Evolutionary conservation across 2,329 filamentous ascomycete genomes (phyloP), one percentile per base, ranked within the genome.

Genomic region (Herpotrichia juniperi): DNA sequence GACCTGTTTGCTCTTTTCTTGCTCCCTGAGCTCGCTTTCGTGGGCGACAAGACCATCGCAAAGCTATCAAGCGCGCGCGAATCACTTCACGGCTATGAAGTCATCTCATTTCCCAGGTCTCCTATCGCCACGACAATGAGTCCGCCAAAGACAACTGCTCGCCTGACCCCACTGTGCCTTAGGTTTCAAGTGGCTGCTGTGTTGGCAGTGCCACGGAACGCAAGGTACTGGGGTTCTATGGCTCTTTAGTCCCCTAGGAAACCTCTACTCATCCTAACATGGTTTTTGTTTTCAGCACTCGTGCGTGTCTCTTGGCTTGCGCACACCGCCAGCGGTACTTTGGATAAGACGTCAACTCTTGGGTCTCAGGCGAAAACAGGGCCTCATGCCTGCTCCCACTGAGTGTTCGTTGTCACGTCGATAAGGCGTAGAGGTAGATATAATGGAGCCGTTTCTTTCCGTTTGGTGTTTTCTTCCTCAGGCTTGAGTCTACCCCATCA

Each of bases 211-310:
- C 25, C 21, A 30, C 32, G 32, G 7, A 7, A 7, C 32, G 26
- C 37, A 25, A 40, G 19, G 37, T 40, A 40, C 37, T 21, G 16
- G 37, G 37, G 21, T 37, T 21, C 12, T 19, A 21, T 4, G 34
- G 34, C n/a, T n/a, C 21, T 40, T 24, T 25, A n/a, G 37, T 11
- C 34, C 34, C 34, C 34, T 37, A 37, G 16, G 34, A 37, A 37
- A 40, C 4, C 37, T 40, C 21, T 24, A 37, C 25, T 24, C 37
- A 40, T 40, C 37, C 37, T 40, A 40, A 40, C 21, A 25, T 24
- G 19, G 37, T 14, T 40, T 40, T 40, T 40, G 37, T 40, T 40
- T 25, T 40, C 25, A 21, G 21, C n/a, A 24, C 37, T 40, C 37
- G 37, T 40, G 37, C 37, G 19, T 40, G 21, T 40, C 37, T 40